Evolutionary conservation across 139 green algal species (phyloP).

Genomic region (Chlamydomonas eustigma): DNA sequence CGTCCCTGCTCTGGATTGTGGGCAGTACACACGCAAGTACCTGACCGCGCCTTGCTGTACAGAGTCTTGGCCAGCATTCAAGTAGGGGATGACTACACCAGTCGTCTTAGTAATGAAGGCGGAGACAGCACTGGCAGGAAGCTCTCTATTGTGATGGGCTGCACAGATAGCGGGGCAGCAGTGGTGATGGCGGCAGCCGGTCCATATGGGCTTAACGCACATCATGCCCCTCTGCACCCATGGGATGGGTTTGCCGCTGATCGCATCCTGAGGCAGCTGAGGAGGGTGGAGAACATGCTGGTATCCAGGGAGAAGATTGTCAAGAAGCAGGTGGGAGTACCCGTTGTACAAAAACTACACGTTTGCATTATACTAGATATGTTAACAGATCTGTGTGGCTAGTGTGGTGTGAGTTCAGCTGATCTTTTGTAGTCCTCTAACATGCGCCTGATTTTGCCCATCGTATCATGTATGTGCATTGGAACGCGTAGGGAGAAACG

Average conservation of each 20-base stretch:
- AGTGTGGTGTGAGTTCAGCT: no score
- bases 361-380: no score
- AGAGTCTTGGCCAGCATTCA: neutral
- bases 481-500: no score
- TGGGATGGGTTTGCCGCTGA: neutral
- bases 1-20: neutral
- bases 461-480: no score
- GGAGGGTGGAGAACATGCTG: neutral
- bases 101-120: no score
- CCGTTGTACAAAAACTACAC: no score
- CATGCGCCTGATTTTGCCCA: no score
- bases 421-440: no score
- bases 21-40: neutral
- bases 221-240: neutral
- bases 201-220: neutral
- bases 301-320: neutral
- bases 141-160: neutral
- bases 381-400: no score
- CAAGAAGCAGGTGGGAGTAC: neutral
- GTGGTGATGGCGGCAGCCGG: neutral
- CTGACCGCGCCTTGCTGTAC: neutral
- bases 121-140: no score
- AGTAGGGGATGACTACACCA: no score
- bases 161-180: neutral
- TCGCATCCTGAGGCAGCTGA: neutral